These are phyloP conservation scores for Aspergillus sp. DNA, from an alignment of 2,329 filamentous ascomycete species.

Conservation along the genomic window DNA sequence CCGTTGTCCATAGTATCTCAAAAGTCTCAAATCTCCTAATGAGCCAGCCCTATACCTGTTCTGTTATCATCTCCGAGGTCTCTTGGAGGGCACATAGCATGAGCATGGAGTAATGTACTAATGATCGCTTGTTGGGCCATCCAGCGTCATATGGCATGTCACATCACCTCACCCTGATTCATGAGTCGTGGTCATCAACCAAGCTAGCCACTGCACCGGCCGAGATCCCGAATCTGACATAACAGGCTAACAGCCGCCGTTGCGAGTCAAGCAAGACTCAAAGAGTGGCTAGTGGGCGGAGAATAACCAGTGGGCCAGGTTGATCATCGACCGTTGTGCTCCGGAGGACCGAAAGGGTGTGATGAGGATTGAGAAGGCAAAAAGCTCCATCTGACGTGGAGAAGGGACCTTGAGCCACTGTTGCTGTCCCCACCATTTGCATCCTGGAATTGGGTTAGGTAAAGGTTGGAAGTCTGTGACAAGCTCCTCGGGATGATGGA, in stretches of 20 bases:
- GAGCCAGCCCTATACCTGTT: constrained; percentile 10
- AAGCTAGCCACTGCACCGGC: neutral
- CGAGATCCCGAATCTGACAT: constrained; percentile 5
- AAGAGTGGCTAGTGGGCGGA: neutral
- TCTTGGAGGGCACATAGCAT: neutral
- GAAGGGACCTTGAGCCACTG: neutral
- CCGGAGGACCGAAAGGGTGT: neutral
- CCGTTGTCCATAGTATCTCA: no score
- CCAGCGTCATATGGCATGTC: neutral
- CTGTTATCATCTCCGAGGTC: constrained; percentile 14
- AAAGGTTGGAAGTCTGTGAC: neutral
- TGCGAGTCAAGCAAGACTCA: neutral
- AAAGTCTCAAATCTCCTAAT: neutral
- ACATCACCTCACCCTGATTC: neutral
- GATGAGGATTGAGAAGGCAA: neutral
- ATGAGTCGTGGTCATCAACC: neutral
- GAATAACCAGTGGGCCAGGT: constrained; percentile 1
- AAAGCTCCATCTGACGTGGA: neutral
- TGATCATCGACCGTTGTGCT: constrained; percentile 14
- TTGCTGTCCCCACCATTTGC: constrained; percentile 3
- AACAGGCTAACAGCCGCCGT: neutral
- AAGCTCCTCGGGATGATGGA: neutral
- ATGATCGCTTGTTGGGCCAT: neutral
- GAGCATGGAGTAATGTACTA: neutral
- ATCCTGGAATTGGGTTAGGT: neutral